phyloP scores from a whole-genome alignment of 441 rosid genomes.

The Populus tomentosa region DNA sequence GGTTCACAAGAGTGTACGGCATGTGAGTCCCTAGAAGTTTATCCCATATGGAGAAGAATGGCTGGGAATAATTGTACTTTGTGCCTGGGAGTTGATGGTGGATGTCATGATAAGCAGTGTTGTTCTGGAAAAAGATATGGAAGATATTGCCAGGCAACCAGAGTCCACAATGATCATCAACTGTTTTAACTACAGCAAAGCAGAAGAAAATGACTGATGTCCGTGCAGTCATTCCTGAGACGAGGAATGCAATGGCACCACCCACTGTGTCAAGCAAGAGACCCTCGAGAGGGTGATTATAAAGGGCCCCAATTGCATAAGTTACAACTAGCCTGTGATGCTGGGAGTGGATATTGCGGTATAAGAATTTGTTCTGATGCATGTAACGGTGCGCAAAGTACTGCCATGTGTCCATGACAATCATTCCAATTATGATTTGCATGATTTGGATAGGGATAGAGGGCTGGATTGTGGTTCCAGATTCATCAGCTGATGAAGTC shows the following conservation, averaged over 20 bases:
- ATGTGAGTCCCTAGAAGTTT: conserved; percentile 62
- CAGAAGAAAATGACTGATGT: conserved; percentile 66
- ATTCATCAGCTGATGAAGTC: conserved; percentile 36
- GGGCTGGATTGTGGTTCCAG: conserved; percentile 54
- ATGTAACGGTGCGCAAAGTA: conserved; percentile 69
- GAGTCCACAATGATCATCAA: conserved; percentile 73
- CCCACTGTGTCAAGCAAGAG: conserved; percentile 65
- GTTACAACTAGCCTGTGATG: conserved; percentile 71
- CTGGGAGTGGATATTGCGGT: conserved; percentile 68
- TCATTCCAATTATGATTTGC: conserved; percentile 55
- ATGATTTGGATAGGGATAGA: conserved; percentile 43
- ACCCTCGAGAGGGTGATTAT: conserved; percentile 68
- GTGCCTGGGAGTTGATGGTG: conserved; percentile 75
- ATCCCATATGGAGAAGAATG: conserved; percentile 75
- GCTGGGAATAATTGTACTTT: conserved; percentile 71
- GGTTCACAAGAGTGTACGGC: conserved; percentile 49
- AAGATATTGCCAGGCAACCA: conserved; percentile 70
- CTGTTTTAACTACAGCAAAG: conserved; percentile 60
- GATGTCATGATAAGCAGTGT: conserved; percentile 75
- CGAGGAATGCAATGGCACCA: conserved; percentile 59
- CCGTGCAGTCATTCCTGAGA: conserved; percentile 74
- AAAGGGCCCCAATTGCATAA: conserved; percentile 67
- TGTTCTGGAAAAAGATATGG: conserved; percentile 57
- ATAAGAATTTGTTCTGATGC: conserved; percentile 73
- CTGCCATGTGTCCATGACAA: conserved; percentile 73